Percentiles rank a stretch among this genome's conserved stretches.
Evolutionary conservation across 1,284 basidiomycete genomes (phyloP).

Genomic region (Xerocomus minutiporus): DNA sequence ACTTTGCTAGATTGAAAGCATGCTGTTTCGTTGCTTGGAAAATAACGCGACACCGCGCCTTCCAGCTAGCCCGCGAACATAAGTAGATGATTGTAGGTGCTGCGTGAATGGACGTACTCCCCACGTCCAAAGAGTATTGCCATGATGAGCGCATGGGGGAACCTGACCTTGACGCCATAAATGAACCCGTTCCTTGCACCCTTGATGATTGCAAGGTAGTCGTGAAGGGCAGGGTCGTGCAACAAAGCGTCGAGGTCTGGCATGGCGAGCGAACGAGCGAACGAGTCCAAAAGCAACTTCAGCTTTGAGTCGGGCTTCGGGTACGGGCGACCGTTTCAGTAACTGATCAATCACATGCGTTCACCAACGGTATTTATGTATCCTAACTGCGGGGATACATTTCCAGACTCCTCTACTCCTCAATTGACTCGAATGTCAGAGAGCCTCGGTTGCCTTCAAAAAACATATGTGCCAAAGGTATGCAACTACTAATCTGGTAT

Average conservation of each 20-base stretch:
- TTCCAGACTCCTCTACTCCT: not conserved
- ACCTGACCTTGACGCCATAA: slow-evolving; percentile 88
- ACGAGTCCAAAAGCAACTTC: not conserved
- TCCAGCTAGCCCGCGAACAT: slow-evolving; percentile 49
- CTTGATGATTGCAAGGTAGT: slow-evolving; percentile 88
- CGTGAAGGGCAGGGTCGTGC: slow-evolving; percentile 76
- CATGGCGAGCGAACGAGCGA: slow-evolving; percentile 17
- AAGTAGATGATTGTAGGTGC: slow-evolving; percentile 7
- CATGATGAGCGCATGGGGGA: slow-evolving; percentile 99
- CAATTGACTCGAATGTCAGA: not conserved
- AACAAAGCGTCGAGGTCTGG: slow-evolving; percentile 37
- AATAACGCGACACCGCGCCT: slow-evolving; percentile 62
- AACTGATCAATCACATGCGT: slow-evolving; percentile 27
- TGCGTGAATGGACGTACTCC: slow-evolving; percentile 53
- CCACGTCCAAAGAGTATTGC: slow-evolving; percentile 90
- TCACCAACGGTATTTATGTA: not conserved
- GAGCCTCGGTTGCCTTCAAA: not conserved
- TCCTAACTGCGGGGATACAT: not conserved
- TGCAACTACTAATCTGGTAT: slow-evolving; percentile 3
- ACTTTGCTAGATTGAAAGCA: slow-evolving; percentile 86
- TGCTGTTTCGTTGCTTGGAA: slow-evolving; percentile 88
- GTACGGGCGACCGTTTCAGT: not conserved
- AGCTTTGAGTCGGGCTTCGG: not conserved
- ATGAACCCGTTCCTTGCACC: slow-evolving; percentile 94
- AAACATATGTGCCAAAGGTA: slow-evolving; percentile 1